Evolutionary conservation across 2,329 filamentous ascomycete species (phyloP).

Genomic region (Diaporthe citriasiana): DNA sequence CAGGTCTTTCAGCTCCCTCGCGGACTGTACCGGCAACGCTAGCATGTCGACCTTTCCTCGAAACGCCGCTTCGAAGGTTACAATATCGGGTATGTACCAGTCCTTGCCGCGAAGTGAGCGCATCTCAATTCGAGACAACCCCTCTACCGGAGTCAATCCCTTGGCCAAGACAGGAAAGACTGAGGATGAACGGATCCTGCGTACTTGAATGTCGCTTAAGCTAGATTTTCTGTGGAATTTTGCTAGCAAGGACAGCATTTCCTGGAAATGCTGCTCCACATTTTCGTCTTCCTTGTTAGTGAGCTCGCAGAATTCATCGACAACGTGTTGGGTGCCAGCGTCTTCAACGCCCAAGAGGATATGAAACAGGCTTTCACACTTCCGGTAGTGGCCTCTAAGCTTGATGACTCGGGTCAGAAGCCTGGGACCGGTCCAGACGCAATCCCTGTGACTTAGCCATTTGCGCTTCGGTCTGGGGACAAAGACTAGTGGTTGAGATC

Average conservation of each 20-base stretch:
- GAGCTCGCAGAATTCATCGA: not conserved
- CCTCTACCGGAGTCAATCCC: not conserved
- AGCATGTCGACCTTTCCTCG: not conserved
- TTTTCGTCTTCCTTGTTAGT: not conserved
- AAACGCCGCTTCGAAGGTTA: not conserved
- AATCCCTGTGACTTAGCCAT: not conserved
- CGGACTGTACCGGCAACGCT: not conserved
- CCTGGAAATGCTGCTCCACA: not conserved
- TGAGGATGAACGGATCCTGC: not conserved
- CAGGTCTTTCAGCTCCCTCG: not conserved
- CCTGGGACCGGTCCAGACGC: not conserved
- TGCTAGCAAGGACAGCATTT: not conserved
- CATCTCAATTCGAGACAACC: not conserved
- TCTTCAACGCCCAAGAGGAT: not conserved
- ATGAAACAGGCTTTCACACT: not conserved
- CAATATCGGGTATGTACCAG: conserved; percentile 3
- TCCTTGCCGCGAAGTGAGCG: not conserved
- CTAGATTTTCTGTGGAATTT: not conserved
- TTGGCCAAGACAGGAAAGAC: not conserved
- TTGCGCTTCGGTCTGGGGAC: not conserved
- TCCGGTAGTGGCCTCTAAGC: not conserved
- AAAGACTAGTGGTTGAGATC: not conserved
- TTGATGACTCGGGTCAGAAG: not conserved
- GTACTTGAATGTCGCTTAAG: not conserved
- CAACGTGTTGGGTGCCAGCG: not conserved